Evolutionary conservation across 495 filamentous ascomycete species (phyloP), one percentile per base, ranked within the genome.

Genomic region (Aspergillus carlsbadensis): DNA sequence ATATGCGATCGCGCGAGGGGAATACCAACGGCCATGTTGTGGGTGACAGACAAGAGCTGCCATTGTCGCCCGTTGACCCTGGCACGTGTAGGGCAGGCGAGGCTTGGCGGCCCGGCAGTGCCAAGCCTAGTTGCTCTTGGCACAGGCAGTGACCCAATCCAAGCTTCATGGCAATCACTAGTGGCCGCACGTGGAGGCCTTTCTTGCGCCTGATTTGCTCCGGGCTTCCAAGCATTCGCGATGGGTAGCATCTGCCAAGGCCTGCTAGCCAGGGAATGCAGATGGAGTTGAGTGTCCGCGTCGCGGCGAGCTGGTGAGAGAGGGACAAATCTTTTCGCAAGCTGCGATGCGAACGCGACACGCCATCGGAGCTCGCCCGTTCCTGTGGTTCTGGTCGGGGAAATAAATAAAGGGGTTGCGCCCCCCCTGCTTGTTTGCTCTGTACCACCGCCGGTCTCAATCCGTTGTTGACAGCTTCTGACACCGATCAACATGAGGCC

Each of bases 401-500:
- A n/a, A 39, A 40, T 46, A 54, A 33, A 50, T 50, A 57, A 49
- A 57, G 39, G 34, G 13, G 22, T n/a, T 21, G 33, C 10, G 39
- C 35, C 14, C 36, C 36, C 36, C 47, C 45, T 47, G 31, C 33
- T 24, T 44, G 22, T 21, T 37, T 50, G 51, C 57, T 43, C 44
- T 58, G 37, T 48, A 40, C 48, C 31, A 48, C 37, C 43, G 37
- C 54, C 31, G 54, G 39, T 56, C 56, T 52, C 39, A 40, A 43
- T 34, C 39, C 11, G 17, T n/a, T 35, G 20, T 36, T 51, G 52
- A 15, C 43, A 39, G 50, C 15, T 31, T 33, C 18, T 39, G 13
- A 11, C 39, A 57, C 20, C 39, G 45, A 42, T 58, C 62, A 68
- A 22, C 1, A 72, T 72, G 69, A 69, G 59, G 42, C 29, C 46